These are phyloP conservation scores for Boletales sp. DNA, from an alignment of 768 basidiomycete species.

Conservation along the genomic window DNA sequence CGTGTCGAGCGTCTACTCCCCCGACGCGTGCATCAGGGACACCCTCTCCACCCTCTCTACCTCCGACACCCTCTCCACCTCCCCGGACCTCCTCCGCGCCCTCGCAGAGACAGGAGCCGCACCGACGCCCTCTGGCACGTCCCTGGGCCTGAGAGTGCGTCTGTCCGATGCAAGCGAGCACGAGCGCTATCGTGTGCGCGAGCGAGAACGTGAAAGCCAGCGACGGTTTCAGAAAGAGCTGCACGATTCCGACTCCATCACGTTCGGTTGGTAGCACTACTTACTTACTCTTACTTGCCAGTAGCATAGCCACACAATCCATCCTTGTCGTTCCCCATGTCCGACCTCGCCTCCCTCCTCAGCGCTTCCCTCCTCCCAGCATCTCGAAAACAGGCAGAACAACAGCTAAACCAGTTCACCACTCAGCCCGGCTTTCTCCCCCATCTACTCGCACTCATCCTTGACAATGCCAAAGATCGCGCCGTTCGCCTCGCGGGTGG, in stretches of 20 bases:
- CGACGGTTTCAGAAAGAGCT: slow-evolving; percentile 6
- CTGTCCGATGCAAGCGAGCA: slow-evolving; percentile 25
- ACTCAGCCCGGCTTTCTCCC: slow-evolving; percentile 74
- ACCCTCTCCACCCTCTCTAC: slow-evolving; percentile 22
- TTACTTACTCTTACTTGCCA: slow-evolving; percentile 4
- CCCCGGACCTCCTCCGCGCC: neutral
- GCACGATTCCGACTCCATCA: slow-evolving; percentile 20
- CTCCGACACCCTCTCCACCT: slow-evolving; percentile 5
- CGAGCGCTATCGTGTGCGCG: slow-evolving; percentile 16
- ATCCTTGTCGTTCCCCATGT: slow-evolving; percentile 38
- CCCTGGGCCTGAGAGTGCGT: slow-evolving; percentile 16
- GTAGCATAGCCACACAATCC: slow-evolving; percentile 3
- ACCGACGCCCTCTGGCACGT: slow-evolving; percentile 2
- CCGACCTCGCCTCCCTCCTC: slow-evolving; percentile 66
- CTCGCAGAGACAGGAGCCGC: too few relatives aligned
- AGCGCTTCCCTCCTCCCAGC: slow-evolving; percentile 66
- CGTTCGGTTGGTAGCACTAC: slow-evolving; percentile 16
- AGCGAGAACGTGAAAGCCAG: slow-evolving; percentile 17
- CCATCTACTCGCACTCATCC: slow-evolving; percentile 74
- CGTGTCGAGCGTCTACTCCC: slow-evolving; percentile 10
- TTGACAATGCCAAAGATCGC: slow-evolving; percentile 60
- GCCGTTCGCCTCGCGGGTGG: slow-evolving; percentile 79
- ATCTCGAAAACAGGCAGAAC: slow-evolving; percentile 79
- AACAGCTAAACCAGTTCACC: slow-evolving; percentile 64
- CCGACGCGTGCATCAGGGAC: slow-evolving; percentile 6